A percentile compares a stretch with the other conserved stretches of the same genome.
These are phyloP conservation scores for Galerina sulciceps DNA, from an alignment of 768 basidiomycete genomes.

Conservation along the genomic window DNA sequence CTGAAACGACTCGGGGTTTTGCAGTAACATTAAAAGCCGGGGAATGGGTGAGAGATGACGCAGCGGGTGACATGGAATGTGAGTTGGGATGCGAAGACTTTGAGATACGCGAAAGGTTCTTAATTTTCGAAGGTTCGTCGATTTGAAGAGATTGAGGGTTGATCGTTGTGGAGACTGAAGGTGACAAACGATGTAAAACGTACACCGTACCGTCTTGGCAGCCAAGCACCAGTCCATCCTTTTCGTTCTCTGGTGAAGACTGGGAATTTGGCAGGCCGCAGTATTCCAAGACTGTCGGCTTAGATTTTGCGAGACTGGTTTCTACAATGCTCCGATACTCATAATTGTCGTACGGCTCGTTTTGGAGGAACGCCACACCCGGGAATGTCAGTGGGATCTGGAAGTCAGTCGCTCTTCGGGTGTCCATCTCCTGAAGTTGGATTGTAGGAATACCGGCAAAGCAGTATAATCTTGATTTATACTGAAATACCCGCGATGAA, in stretches of 20 bases:
- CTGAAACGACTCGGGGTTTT: conserved; percentile 71
- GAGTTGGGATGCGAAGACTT: conserved; percentile 31
- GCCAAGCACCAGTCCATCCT: conserved; percentile 38
- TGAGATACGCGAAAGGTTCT: conserved; percentile 21
- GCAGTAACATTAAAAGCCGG: conserved; percentile 58
- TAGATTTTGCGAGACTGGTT: conserved; percentile 33
- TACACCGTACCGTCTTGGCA: conserved; percentile 50
- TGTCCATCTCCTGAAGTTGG: background rate
- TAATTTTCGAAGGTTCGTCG: conserved; percentile 22
- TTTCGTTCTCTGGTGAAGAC: conserved; percentile 11
- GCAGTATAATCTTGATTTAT: too few species aligned
- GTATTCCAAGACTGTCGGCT: conserved; percentile 33
- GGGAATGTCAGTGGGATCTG: conserved; percentile 41
- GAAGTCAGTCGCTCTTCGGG: conserved; percentile 7
- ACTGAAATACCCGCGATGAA: too few species aligned
- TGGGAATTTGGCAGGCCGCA: conserved; percentile 24
- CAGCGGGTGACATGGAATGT: conserved; percentile 45
- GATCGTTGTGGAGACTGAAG: conserved; percentile 10
- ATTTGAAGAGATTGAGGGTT: conserved; percentile 16
- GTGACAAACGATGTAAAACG: conserved; percentile 34
- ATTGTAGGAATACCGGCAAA: background rate
- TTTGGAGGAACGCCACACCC: conserved; percentile 17
- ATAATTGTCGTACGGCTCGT: conserved; percentile 4
- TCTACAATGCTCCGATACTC: conserved; percentile 27
- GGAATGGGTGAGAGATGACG: conserved; percentile 30